Evolutionary conservation across 352 stramenopile species (phyloP), one percentile per base, ranked within the genome.

Genomic region (Globisporangium parvum): DNA sequence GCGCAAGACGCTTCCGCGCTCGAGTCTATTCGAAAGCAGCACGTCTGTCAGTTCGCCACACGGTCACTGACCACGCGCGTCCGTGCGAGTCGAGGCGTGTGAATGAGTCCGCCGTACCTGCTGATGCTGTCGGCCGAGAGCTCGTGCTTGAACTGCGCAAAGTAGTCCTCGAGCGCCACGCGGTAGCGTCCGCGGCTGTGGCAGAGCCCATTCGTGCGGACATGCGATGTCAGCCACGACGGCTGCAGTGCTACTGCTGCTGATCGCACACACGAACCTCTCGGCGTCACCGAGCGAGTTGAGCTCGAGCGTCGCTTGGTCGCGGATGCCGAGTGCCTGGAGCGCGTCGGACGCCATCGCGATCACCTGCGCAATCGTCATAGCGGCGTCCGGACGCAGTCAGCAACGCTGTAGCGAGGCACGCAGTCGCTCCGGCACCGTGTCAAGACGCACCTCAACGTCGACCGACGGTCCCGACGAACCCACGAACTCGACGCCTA

Each of bases 201-300:
- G n/a, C 44, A 37, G 0, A 8, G 10, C 31, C 1, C 31, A 37
- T 37, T 8, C 31, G 41, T 9, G 42, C 46, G 1, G 20, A 5
- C 31, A 46, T 12, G 42, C 46, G 1, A 20, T 14, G 5, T 21
- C 9, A 15, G 14, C n/a, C n/a, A n/a, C n/a, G n/a, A n/a, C n/a
- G n/a, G n/a, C n/a, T n/a, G n/a, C n/a, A n/a, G n/a, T n/a, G n/a
- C n/a, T n/a, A n/a, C n/a, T n/a, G n/a, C n/a, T n/a, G n/a, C n/a
- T n/a, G n/a, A n/a, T n/a, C n/a, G n/a, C 17, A 44, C 37, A 12
- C 51, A 18, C 15, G 15, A 44, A 89, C 86, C 86, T 95, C 59
- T 94, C 84, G 6, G 58, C 57, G 40, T 93, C 85, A 24, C 86
- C 86, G 3, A 95, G 75, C 31, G 84, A 88, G 26, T 95, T 94